Base-by-base conservation (phyloP, 306 rosid species). In the Medicago lupulina region DNA sequence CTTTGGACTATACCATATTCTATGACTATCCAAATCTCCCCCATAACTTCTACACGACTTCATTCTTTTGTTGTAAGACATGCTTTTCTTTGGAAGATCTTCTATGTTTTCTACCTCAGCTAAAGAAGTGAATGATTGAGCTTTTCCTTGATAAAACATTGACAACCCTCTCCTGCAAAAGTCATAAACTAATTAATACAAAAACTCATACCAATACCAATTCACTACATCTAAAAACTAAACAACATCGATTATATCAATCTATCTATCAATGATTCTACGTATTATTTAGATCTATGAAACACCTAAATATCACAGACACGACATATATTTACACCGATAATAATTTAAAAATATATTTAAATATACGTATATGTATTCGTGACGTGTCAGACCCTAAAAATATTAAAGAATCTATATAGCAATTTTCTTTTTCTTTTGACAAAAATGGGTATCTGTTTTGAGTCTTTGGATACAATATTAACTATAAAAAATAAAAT, bases 101-200 rank as follows among this genome's bases (percentile, higher is more conserved):
- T 90, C 93, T 46, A 89, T 76, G 75, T 84, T 88, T 64, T 83
- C 65, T 17, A 83, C 97, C 47, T 90, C 85, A n/a, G 82, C 91
- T 55, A 90, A 81, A 59, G 88, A 89, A 28, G 88, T 85, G 83
- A 85, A 92, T 19, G 99, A 95, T 54, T 95, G 89, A 0, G 97
- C 81, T 80, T 90, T 90, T 25, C 99, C 97, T 82, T 95, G 78
- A 76, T 92, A 95, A 40, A 68, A 87, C 78, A 77, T 90, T 1
- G 99, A 95, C 16, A 95, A 68, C 28, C 99, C 99, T 85, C 92
- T 92, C 90, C 99, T 95, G 90, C 85, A 86, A 43, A 79, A 13
- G 17, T 49, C 7, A 73, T 10, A 67, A 62, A 71, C 57, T 12
- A 76, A 2, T 75, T 40, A 85, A 18, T 58, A 76, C 59, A 41